Evolutionary conservation across 192 early-diverging fungal genomes (phyloP).

Genomic region (Fimicolochytrium jonesii): DNA sequence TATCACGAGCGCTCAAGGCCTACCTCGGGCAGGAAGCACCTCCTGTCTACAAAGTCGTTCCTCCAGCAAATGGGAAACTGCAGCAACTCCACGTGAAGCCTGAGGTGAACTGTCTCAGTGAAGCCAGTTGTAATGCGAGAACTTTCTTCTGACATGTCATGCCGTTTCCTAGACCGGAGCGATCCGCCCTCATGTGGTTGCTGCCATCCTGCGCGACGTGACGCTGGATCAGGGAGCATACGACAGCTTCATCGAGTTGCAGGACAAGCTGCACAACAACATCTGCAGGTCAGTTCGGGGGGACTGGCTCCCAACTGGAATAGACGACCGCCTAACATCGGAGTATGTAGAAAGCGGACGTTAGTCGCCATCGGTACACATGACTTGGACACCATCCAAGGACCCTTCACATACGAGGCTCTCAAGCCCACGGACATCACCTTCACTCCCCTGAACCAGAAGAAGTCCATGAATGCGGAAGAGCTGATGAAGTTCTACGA

Average conservation of each 20-base stretch:
- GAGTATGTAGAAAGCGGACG: slow-evolving; percentile 68
- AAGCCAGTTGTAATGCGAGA: neutral
- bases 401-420: slow-evolving; percentile 96
- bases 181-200: slow-evolving; percentile 83
- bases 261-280: slow-evolving; percentile 98
- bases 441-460: slow-evolving; percentile 91
- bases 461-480: slow-evolving; percentile 76
- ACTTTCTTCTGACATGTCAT: neutral
- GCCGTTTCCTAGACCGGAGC: slow-evolving; percentile 57
- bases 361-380: slow-evolving; percentile 97
- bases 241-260: slow-evolving; percentile 95
- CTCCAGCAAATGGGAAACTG: slow-evolving; percentile 51
- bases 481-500: slow-evolving; percentile 90
- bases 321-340: slow-evolving; percentile 4
- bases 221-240: slow-evolving; percentile 78
- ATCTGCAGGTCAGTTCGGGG: slow-evolving; percentile 68
- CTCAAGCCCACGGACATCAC: slow-evolving; percentile 83
- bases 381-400: slow-evolving; percentile 90
- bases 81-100: slow-evolving; percentile 65
- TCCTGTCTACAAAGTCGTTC: slow-evolving; percentile 61
- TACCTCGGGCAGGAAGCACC: slow-evolving; percentile 71
- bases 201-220: slow-evolving; percentile 86
- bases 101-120: slow-evolving; percentile 50
- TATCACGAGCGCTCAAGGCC: slow-evolving; percentile 80
- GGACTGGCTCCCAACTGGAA: too few relatives aligned